Conservation (phyloP, 1,284 basidiomycete genomes). For the Melampsora americana region DNA sequence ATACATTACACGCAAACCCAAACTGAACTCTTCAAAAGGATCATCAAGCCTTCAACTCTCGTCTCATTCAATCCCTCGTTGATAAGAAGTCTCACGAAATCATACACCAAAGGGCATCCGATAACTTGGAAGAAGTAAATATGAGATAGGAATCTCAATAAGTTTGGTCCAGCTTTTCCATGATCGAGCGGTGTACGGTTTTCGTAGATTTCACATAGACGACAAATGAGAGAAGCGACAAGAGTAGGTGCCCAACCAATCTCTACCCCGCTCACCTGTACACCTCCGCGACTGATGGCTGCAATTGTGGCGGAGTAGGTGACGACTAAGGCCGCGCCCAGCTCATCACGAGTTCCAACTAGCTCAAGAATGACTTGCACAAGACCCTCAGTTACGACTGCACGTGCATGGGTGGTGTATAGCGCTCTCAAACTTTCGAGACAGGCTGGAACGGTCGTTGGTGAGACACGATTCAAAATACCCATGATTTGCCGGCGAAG, state of each 20-base stretch:
- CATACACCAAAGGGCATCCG: slow-evolving; percentile 81
- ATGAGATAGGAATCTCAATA: slow-evolving; percentile 81
- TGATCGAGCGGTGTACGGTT: slow-evolving; percentile 46
- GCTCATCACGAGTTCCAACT: slow-evolving; percentile 24
- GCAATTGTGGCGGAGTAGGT: slow-evolving; percentile 37
- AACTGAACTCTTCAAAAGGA: slow-evolving; percentile 41
- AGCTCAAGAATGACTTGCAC: slow-evolving; percentile 30
- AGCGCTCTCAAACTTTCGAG: slow-evolving; percentile 33
- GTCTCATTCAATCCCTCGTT: slow-evolving; percentile 50
- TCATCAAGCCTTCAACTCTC: slow-evolving; percentile 39
- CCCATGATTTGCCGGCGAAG: slow-evolving; percentile 42
- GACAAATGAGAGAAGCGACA: slow-evolving; percentile 21
- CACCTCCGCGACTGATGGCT: slow-evolving; percentile 37
- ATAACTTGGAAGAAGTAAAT: slow-evolving; percentile 94
- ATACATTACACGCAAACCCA: not conserved
- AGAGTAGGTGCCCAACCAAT: slow-evolving; percentile 43
- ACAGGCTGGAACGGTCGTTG: slow-evolving; percentile 31
- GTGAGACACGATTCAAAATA: slow-evolving; percentile 39
- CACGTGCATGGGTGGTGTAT: slow-evolving; percentile 34
- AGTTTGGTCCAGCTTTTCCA: slow-evolving; percentile 78
- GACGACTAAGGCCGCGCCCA: slow-evolving; percentile 24
- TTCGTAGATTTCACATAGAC: slow-evolving; percentile 29
- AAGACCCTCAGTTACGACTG: slow-evolving; percentile 30
- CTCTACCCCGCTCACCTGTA: slow-evolving; percentile 40
- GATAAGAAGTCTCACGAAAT: slow-evolving; percentile 77